These are phyloP conservation scores for Stevia rebaudiana DNA, from an alignment of 140 eudicot genomes.

Conservation along the genomic window DNA sequence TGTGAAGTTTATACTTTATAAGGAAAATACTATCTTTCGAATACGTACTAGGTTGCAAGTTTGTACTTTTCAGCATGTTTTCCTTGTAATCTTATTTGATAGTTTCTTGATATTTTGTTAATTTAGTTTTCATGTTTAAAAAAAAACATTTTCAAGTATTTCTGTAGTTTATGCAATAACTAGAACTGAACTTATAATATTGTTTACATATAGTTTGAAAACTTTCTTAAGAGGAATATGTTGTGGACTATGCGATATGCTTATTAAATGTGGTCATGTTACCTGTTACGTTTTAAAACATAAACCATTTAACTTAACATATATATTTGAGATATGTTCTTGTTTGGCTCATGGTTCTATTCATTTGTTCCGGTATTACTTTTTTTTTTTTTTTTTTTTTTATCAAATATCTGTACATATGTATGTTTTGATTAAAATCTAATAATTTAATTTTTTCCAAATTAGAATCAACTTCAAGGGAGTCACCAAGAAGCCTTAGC, in stretches of 20 bases:
- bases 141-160: background rate
- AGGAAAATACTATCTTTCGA: background rate
- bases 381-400: too few relatives aligned
- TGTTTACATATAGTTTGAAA: background rate
- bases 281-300: background rate
- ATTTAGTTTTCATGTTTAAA: background rate
- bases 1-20: background rate
- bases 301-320: background rate
- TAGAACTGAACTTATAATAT: background rate
- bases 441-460: constrained; percentile 7
- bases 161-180: background rate
- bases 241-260: background rate
- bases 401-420: background rate
- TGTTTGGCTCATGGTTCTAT: background rate
- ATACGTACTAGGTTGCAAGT: background rate
- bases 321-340: background rate
- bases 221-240: background rate
- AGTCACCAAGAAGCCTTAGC: constrained; percentile 39
- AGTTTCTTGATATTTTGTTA: background rate
- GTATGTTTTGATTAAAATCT: background rate
- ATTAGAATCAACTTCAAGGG: constrained; percentile 42
- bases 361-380: background rate
- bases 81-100: background rate
- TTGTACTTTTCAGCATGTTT: background rate
- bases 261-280: background rate